These are phyloP conservation scores for Apiosordaria backusii DNA, from an alignment of 495 filamentous ascomycete species.

Conservation along the genomic window DNA sequence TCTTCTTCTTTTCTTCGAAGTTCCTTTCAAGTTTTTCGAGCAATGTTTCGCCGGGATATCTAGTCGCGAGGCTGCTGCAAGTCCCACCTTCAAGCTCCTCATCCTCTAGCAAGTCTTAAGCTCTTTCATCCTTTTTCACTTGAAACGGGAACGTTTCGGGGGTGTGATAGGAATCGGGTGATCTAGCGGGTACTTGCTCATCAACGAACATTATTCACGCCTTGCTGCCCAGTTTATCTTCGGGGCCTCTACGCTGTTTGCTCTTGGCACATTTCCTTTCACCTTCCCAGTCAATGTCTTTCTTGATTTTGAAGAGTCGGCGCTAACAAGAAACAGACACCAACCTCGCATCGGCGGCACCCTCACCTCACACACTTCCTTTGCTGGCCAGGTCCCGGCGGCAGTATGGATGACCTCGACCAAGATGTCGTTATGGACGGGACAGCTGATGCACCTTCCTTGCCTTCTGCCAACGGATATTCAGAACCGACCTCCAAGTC, in stretches of 20 bases:
- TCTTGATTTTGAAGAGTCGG: background rate
- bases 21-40: background rate
- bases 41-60: background rate
- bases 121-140: background rate
- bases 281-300: background rate
- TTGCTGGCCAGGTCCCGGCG: background rate
- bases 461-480: constrained; percentile 38
- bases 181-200: too few relatives aligned
- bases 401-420: constrained; percentile 34
- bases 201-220: too few relatives aligned
- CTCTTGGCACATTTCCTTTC: background rate
- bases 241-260: background rate
- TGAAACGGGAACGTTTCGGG: too few relatives aligned
- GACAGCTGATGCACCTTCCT: constrained; percentile 34
- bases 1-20: background rate
- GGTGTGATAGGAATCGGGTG: too few relatives aligned
- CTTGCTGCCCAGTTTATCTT: background rate
- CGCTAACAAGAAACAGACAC: background rate
- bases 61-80: background rate
- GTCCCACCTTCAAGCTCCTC: background rate
- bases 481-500: constrained; percentile 18
- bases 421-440: constrained; percentile 38
- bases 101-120: background rate
- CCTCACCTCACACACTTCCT: background rate
- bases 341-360: background rate